Evolutionary conservation across 2,329 filamentous ascomycete species (phyloP).

Genomic region (Colletotrichum sp.): DNA sequence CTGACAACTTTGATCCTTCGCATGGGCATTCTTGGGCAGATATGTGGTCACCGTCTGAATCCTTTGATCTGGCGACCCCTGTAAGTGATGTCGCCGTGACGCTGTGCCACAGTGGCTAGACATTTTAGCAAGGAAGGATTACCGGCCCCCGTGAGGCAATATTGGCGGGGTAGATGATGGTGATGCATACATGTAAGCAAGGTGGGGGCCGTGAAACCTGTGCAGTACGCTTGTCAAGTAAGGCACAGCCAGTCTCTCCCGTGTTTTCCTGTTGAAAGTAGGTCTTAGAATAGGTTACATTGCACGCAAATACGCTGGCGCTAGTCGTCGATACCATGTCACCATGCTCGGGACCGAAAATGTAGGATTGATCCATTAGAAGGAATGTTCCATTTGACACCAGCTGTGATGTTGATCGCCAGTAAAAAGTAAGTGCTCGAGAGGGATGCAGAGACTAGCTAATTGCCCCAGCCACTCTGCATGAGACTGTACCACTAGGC

Average conservation of each 20-base stretch:
- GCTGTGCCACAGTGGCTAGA: not conserved
- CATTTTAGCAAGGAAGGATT: not conserved
- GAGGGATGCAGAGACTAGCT: not conserved
- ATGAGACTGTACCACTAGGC: not conserved
- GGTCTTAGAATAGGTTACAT: not conserved
- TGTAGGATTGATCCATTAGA: not conserved
- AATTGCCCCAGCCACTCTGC: not conserved
- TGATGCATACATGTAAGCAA: not conserved
- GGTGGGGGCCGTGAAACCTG: not conserved
- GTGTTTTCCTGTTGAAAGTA: not conserved
- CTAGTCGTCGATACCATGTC: not conserved
- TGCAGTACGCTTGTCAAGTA: no score
- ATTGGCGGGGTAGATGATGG: not conserved
- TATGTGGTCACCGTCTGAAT: not conserved
- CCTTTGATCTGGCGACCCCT: not conserved
- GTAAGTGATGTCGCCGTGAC: not conserved
- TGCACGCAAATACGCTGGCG: not conserved
- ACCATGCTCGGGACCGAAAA: not conserved
- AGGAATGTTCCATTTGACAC: not conserved
- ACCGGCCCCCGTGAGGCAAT: not conserved
- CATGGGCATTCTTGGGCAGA: not conserved
- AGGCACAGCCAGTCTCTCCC: not conserved
- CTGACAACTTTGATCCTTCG: not conserved
- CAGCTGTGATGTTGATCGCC: not conserved
- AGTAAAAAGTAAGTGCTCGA: not conserved